Evolutionary conservation across 352 stramenopile species (phyloP).

Genomic region (Blastocystis sp.): DNA sequence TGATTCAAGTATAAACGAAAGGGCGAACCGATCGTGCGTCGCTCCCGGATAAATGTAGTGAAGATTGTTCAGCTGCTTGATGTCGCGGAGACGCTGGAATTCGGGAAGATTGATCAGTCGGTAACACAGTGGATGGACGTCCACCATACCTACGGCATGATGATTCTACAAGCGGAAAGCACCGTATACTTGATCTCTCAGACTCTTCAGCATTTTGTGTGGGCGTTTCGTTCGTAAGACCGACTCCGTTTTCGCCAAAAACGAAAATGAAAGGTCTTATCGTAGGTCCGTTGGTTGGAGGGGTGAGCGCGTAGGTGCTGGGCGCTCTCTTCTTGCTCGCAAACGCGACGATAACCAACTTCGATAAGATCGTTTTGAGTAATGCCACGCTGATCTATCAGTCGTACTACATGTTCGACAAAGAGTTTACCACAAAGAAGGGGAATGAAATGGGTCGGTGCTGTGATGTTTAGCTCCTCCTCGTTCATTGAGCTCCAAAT

Average conservation of each 20-base stretch:
- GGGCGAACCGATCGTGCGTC: conserved; percentile 58
- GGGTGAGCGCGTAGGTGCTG: background rate
- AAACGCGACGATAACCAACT: conserved; percentile 1
- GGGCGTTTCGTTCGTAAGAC: conserved; percentile 9
- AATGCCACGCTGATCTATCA: conserved; percentile 5
- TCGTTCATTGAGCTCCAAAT: conserved; percentile 19
- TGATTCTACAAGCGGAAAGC: background rate
- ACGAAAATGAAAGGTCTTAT: background rate
- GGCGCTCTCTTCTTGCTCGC: background rate
- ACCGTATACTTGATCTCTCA: conserved; percentile 67
- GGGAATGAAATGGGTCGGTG: background rate
- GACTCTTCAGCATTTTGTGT: conserved; percentile 7
- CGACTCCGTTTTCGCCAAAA: too few relatives aligned
- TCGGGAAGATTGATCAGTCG: conserved; percentile 63
- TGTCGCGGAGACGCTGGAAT: conserved; percentile 69
- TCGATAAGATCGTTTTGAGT: background rate
- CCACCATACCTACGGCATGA: conserved; percentile 47
- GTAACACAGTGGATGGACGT: conserved; percentile 71
- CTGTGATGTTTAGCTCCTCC: conserved; percentile 3
- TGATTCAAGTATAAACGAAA: background rate
- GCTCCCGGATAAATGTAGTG: conserved; percentile 68
- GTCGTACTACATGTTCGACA: conserved; percentile 25
- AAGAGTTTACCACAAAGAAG: background rate
- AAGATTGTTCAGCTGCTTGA: conserved; percentile 45
- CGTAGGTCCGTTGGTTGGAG: background rate